Base-by-base conservation (phyloP, 192 early-diverging fungal species). In the Phlyctochytrium planicorne region DNA sequence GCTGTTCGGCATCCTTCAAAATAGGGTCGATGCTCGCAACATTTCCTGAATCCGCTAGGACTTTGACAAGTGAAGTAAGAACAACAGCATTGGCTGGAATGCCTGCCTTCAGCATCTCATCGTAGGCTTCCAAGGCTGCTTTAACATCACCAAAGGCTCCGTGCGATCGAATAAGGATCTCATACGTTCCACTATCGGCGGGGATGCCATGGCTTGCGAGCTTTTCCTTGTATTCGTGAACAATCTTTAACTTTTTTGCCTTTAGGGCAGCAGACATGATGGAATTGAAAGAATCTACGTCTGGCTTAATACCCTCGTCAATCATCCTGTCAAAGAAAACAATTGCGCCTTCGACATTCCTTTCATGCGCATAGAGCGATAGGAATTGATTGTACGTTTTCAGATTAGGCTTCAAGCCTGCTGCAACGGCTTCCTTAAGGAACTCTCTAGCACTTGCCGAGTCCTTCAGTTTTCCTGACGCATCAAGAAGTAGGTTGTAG, bases 381-480 rank as follows among this genome's bases (percentile, higher is more conserved):
- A 79, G 63, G 52, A 75, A 79, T 30, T 68, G 61, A 57, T 79
- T 79, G 70, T 79, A 79, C 20, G 77, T 79, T 25, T 6, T 0
- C 55, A 75, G 52, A 64, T 79, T 65, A 2, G 77, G 77, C 16
- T 24, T 23, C 34, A 79, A 34, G 1, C 64, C 64, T 10, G 36
- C 52, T 25, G 29, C 63, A 6, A 20, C 32, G 1, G 74, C 24
- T 1, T 50, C 20, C 10, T 29, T 23, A 31, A 68, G 55, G 52
- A 57, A 40, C 4, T 47, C 34, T 30, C 70, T 60, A 3, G 70
- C 66, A 2, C 52, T 70, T 20, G 37, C 70, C 1, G 68, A 27
- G n/a, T 79, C 67, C 31, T 63, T 62, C 16, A 60, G 30, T 63
- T 52, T 69, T 27, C 34, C 35, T 23, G n/a, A 17, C 17, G 62